phyloP scores from a whole-genome alignment of 192 early-diverging fungal genomes.

The Spizellomyces sp. region DNA sequence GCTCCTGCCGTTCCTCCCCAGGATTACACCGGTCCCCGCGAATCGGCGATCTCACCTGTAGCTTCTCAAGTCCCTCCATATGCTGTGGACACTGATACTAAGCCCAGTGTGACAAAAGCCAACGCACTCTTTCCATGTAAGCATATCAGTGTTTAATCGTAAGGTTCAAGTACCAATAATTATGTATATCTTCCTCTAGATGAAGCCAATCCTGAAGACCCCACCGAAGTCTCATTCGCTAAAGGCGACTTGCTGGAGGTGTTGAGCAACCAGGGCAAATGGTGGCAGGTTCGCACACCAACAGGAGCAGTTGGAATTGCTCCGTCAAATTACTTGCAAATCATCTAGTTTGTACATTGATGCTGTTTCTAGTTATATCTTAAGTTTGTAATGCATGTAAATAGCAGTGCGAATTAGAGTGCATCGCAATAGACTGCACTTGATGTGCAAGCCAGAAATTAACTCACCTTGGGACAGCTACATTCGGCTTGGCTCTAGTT shows the following conservation, averaged over 20 bases:
- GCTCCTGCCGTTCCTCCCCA: slow-evolving; percentile 10
- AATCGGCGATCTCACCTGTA: background rate
- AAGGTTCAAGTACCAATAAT: background rate
- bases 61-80: background rate
- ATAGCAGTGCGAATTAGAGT: no score
- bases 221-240: slow-evolving; percentile 84
- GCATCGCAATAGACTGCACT: no score
- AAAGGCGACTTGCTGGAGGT: slow-evolving; percentile 90
- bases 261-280: slow-evolving; percentile 90
- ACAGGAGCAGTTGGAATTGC: slow-evolving; percentile 85
- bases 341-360: background rate
- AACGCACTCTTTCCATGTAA: slow-evolving; percentile 26
- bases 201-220: slow-evolving; percentile 86
- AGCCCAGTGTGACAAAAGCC: background rate
- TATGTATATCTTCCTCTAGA: slow-evolving; percentile 44
- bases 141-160: background rate
- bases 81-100: background rate
- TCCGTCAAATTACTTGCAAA: slow-evolving; percentile 79
- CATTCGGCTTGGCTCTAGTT: no score
- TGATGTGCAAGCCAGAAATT: no score
- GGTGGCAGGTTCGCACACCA: slow-evolving; percentile 84
- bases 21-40: slow-evolving; percentile 2
- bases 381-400: no score
- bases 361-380: background rate
- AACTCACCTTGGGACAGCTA: no score